phyloP scores from a whole-genome alignment of 1,284 basidiomycete genomes.

The Irpex rosettiformis region DNA sequence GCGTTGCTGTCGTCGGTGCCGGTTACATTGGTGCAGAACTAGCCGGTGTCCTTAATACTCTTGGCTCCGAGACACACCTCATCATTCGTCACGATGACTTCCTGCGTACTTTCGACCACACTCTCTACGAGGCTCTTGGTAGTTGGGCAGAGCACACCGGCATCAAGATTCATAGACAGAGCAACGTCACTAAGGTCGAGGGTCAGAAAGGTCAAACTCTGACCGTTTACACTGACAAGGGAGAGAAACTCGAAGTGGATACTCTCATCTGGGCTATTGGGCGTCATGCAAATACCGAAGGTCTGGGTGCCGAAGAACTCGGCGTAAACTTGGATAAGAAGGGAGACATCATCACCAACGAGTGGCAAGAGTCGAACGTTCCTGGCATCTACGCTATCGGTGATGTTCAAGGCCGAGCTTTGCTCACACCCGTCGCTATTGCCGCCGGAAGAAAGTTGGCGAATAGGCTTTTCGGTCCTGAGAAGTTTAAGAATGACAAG shows the following conservation, averaged over 20 bases:
- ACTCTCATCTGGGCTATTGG: slow-evolving; percentile 94
- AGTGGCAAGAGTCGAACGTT: slow-evolving; percentile 85
- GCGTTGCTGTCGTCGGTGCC: slow-evolving; percentile 92
- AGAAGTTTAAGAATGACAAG: slow-evolving; percentile 84
- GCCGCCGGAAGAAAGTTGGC: slow-evolving; percentile 88
- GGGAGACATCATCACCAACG: slow-evolving; percentile 86
- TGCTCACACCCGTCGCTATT: slow-evolving; percentile 98
- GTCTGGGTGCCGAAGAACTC: slow-evolving; percentile 75
- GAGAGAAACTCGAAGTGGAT: slow-evolving; percentile 84
- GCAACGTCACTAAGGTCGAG: slow-evolving; percentile 76
- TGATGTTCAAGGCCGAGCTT: slow-evolving; percentile 88
- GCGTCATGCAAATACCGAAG: slow-evolving; percentile 76
- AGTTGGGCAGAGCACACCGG: slow-evolving; percentile 95
- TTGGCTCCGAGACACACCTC: slow-evolving; percentile 89
- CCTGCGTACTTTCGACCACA: slow-evolving; percentile 90
- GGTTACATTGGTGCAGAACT: slow-evolving; percentile 98
- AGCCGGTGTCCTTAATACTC: slow-evolving; percentile 83
- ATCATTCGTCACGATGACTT: slow-evolving; percentile 89
- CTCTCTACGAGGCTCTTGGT: slow-evolving; percentile 84
- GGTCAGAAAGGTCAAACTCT: slow-evolving; percentile 66
- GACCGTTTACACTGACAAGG: slow-evolving; percentile 67
- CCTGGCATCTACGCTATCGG: slow-evolving; percentile 81
- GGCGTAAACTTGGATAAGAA: slow-evolving; percentile 77
- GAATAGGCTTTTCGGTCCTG: slow-evolving; percentile 88
- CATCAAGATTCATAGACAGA: slow-evolving; percentile 80